phyloP scores from a whole-genome alignment of 805 yeast genomes.

The Teunomyces kruisii region DNA sequence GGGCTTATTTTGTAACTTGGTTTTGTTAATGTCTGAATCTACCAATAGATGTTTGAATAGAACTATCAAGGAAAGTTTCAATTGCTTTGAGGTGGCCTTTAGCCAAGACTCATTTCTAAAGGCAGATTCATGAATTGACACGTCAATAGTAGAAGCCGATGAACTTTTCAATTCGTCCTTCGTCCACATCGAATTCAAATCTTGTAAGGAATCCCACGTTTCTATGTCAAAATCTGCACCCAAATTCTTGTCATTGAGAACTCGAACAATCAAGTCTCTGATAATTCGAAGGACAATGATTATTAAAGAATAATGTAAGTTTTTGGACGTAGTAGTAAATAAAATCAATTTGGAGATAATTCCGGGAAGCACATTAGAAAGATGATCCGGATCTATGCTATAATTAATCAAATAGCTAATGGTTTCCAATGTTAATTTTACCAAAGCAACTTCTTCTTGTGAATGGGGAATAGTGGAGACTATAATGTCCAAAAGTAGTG shows the following conservation, averaged over 20 bases:
- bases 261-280: constrained; percentile 20
- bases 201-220: neutral
- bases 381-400: constrained; percentile 27
- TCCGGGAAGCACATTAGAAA: constrained; percentile 43
- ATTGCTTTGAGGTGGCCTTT: constrained; percentile 36
- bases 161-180: neutral
- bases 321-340: constrained; percentile 20
- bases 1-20: constrained; percentile 23
- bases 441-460: constrained; percentile 17
- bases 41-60: constrained; percentile 31
- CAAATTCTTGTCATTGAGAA: constrained; percentile 27
- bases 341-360: constrained; percentile 31
- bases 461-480: constrained; percentile 8
- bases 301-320: constrained; percentile 23
- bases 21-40: constrained; percentile 14
- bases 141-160: neutral
- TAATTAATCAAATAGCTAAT: constrained; percentile 14
- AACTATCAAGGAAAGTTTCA: constrained; percentile 31
- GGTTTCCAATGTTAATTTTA: constrained; percentile 11
- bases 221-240: neutral
- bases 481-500: constrained; percentile 21
- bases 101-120: constrained; percentile 33
- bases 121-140: constrained; percentile 4
- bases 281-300: constrained; percentile 22
- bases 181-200: neutral